phyloP scores from a whole-genome alignment of 495 filamentous ascomycete species.

The Chlorociboria aeruginascens region DNA sequence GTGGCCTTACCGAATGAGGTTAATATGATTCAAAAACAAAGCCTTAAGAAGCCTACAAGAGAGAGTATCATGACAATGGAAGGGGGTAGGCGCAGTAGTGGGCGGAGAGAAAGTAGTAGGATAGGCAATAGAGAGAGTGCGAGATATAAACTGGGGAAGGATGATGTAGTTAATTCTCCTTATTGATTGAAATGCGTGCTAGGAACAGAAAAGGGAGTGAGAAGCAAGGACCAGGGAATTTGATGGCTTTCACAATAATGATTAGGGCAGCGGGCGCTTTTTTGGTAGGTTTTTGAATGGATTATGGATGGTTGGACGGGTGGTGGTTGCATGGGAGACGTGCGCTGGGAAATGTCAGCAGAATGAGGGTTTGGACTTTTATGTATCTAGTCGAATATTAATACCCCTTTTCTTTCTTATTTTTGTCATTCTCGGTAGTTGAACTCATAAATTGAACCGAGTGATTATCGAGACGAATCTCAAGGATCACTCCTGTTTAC shows the following conservation, averaged over 20 bases:
- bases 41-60: constrained; percentile 76
- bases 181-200: constrained; percentile 35
- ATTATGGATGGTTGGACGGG: not conserved
- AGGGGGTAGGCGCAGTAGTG: constrained; percentile 20
- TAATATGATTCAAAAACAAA: constrained; percentile 83
- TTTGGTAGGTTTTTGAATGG: not conserved
- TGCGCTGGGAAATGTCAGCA: constrained; percentile 15
- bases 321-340: not conserved
- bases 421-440: no score
- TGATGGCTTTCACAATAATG: not conserved
- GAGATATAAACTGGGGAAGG: constrained; percentile 48
- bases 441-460: no score
- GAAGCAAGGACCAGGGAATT: not conserved
- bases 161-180: constrained; percentile 77
- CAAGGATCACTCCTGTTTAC: no score
- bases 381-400: constrained; percentile 14
- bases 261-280: constrained; percentile 1
- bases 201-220: not conserved
- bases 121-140: constrained; percentile 39
- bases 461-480: no score
- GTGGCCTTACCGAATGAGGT: constrained; percentile 95
- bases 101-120: constrained; percentile 33
- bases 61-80: constrained; percentile 67
- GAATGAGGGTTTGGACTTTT: constrained; percentile 2
- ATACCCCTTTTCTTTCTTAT: constrained; percentile 7